phyloP scores from a whole-genome alignment of 176 grass and related monocot genomes.

The Oryza rufipogon region DNA sequence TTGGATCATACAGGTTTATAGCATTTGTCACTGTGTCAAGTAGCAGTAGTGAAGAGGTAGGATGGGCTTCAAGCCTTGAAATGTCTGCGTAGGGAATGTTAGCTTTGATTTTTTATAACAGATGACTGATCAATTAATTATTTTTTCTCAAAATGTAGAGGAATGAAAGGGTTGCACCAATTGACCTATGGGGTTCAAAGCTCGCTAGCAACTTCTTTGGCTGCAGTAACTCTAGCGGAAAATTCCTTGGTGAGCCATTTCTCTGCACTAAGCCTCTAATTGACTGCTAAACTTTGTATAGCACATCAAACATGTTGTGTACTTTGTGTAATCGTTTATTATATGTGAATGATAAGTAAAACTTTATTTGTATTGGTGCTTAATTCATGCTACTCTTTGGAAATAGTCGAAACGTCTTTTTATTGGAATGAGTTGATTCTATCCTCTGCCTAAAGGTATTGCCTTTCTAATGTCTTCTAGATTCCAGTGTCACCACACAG shows the following conservation, averaged over 20 bases:
- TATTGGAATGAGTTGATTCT: constrained; percentile 14
- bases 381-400: background rate
- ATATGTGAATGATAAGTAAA: constrained; percentile 19
- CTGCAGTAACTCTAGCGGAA: constrained; percentile 74
- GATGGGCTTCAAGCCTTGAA: background rate
- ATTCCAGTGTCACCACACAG: constrained; percentile 48
- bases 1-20: background rate
- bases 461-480: constrained; percentile 47
- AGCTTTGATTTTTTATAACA: constrained; percentile 13
- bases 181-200: constrained; percentile 72
- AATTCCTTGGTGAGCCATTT: constrained; percentile 55
- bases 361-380: background rate
- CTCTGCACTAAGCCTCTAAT: background rate
- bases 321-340: background rate
- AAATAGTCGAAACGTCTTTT: background rate
- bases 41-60: constrained; percentile 5
- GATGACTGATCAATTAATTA: constrained; percentile 16
- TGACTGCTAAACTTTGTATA: background rate
- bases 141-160: constrained; percentile 48
- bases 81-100: constrained; percentile 8
- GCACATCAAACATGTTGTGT: background rate
- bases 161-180: constrained; percentile 13
- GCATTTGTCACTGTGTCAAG: background rate
- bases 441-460: background rate
- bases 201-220: constrained; percentile 63